Base-by-base conservation (phyloP, 2,329 filamentous ascomycete species). In the Chalara sp. region DNA sequence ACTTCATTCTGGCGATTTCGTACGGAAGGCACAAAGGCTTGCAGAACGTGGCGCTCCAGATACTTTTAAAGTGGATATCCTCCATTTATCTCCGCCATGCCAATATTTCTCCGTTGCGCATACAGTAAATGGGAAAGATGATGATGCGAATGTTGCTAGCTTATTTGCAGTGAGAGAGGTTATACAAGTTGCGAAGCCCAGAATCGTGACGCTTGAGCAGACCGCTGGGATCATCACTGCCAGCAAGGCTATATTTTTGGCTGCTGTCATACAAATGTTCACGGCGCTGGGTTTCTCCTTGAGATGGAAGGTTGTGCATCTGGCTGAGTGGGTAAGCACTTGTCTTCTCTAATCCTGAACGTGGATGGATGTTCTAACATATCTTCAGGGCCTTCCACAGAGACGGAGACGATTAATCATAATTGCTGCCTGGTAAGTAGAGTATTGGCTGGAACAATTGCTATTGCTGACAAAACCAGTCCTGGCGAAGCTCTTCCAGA, bases 31-130 rank as follows among this genome's bases (percentile, higher is more conserved):
- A 6, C 53, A 60, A 5, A 12, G 33, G 30, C 44, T 46, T 5
- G 33, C 47, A 5, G n/a, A 21, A 3, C 29, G 31, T 10, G 44
- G 1, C 8, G 39, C 46, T n/a, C 37, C 47, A 11, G 62, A 66
- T 2, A 56, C 74, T 6, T 37, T 37, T n/a, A 70, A 71, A 4
- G 78, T 84, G 0, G 87, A 93, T 57, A 70, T 92, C 1, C 68
- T 88, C 0, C 89, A 95, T 56, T 67, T 90, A 0, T 89, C 85
- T 0, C 87, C 87, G 0, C 88, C 89, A 0, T 95, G 89, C 50
- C 87, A 92, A 58, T 80, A 77, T 2, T 91, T 84, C 64, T 91
- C 87, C 0, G 80, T 81, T 0, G 85, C 83, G 0, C 84, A 95
- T 53, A 91, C 87, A 0, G 64, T 74, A 0, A 57, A 67, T 0